These are phyloP conservation scores for Desmodesmus armatus DNA, from an alignment of 139 green algal species.

Conservation along the genomic window DNA sequence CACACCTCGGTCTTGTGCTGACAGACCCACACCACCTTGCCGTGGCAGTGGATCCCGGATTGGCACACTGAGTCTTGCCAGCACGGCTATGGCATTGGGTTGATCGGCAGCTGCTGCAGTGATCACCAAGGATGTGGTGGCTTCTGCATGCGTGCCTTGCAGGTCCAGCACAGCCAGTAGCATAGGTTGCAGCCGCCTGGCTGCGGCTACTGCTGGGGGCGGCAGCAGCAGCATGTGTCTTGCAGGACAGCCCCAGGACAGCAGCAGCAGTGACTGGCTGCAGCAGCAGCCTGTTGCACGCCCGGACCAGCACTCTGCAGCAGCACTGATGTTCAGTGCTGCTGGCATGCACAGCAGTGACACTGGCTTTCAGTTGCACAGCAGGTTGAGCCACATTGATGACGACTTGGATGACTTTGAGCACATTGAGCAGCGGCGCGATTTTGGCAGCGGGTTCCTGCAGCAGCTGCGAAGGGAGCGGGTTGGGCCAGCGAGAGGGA, in stretches of 20 bases:
- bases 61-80: no score
- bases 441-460: no score
- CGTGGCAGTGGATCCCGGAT: no score
- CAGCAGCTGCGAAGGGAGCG: no score
- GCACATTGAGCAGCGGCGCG: not conserved
- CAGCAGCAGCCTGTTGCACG: not conserved
- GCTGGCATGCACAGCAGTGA: not conserved
- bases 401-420: not conserved
- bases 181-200: slow-evolving; percentile 10
- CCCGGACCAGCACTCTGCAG: no score
- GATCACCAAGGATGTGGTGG: no score
- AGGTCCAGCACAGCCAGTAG: not conserved
- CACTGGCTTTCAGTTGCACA: not conserved
- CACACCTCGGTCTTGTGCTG: no score
- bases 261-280: not conserved
- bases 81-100: no score
- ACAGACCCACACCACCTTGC: no score
- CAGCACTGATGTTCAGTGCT: no score
- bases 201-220: slow-evolving; percentile 3
- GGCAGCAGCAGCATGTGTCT: not conserved
- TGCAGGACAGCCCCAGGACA: not conserved
- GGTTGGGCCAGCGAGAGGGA: no score
- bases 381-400: not conserved
- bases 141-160: not conserved
- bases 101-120: not conserved